Evolutionary conservation across 139 green algal genomes (phyloP).

Genomic region (Coelastrella sp.): DNA sequence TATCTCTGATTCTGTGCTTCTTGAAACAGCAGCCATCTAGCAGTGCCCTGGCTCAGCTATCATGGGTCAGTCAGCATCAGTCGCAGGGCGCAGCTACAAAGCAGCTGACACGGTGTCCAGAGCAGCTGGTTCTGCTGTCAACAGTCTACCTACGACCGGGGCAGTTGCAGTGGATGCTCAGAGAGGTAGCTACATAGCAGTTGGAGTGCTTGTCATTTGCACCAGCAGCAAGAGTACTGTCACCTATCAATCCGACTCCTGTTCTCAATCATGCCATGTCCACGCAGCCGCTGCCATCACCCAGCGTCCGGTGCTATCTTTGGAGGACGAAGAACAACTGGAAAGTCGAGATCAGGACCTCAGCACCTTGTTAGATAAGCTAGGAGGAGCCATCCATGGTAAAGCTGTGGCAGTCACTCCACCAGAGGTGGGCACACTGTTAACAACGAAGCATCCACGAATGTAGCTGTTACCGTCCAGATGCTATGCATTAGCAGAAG

Average conservation of each 20-base stretch:
- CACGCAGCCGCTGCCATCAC: conserved; percentile 13
- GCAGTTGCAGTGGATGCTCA: conserved; percentile 31
- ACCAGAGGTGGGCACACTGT: conserved; percentile 2
- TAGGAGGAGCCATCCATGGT: conserved; percentile 30
- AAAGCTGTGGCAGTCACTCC: conserved; percentile 9
- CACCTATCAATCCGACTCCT: too few relatives aligned
- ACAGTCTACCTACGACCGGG: neutral
- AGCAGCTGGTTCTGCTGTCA: neutral
- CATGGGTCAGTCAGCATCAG: conserved; percentile 28
- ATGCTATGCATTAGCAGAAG: too few relatives aligned
- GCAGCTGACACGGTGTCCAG: conserved; percentile 6
- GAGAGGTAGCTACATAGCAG: neutral
- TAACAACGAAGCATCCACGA: too few relatives aligned
- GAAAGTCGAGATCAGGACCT: conserved; percentile 10
- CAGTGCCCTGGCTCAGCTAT: too few relatives aligned
- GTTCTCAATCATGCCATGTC: too few relatives aligned
- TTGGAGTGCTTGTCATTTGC: too few relatives aligned
- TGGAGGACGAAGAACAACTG: conserved; percentile 37
- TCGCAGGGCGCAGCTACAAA: conserved; percentile 36
- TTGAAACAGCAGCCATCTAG: too few relatives aligned
- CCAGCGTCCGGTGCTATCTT: neutral
- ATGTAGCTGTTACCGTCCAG: too few relatives aligned
- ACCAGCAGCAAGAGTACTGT: too few relatives aligned
- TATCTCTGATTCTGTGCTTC: too few relatives aligned
- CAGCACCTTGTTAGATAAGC: conserved; percentile 22